Percentiles rank a stretch among this genome's conserved stretches.
phyloP scores from a whole-genome alignment of 495 filamentous ascomycete genomes.

The Chlorociboria aeruginascens region DNA sequence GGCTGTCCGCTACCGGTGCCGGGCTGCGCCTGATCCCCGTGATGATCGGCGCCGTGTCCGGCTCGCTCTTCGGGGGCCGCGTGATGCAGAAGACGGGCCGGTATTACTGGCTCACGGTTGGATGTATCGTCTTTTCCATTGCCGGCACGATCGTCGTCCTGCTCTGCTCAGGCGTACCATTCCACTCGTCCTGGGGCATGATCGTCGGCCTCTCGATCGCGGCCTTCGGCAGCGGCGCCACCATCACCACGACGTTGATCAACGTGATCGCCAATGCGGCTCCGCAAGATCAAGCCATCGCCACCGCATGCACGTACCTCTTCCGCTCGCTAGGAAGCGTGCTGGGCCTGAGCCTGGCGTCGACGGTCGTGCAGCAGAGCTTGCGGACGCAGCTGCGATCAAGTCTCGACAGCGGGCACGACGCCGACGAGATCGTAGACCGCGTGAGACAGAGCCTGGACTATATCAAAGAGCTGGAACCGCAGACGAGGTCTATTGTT shows the following conservation, averaged over 20 bases:
- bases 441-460: conserved; percentile 63
- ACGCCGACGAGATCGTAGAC: conserved; percentile 59
- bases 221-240: conserved; percentile 29
- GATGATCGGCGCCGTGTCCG: conserved; percentile 50
- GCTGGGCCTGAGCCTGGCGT: conserved; percentile 56
- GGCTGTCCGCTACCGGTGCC: conserved; percentile 49
- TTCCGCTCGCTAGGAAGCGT: conserved; percentile 78
- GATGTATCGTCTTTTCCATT: conserved; percentile 38
- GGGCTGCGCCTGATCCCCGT: conserved; percentile 58
- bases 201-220: conserved; percentile 37
- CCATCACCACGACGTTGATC: conserved; percentile 57
- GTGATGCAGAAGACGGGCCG: conserved; percentile 67
- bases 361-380: conserved; percentile 62
- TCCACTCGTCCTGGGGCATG: conserved; percentile 32
- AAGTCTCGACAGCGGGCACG: conserved; percentile 37
- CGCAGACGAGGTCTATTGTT: conserved; percentile 47
- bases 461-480: conserved; percentile 56
- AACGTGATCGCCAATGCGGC: conserved; percentile 55
- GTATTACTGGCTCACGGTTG: conserved; percentile 65
- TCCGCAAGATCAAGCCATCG: conserved; percentile 59
- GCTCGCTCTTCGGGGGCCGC: conserved; percentile 56
- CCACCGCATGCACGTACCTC: conserved; percentile 75
- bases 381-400: conserved; percentile 46
- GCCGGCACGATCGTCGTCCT: conserved; percentile 43
- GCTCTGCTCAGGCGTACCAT: conserved; percentile 44